Conservation (phyloP, 257 asterid species). For the Nicotiana attenuata region DNA sequence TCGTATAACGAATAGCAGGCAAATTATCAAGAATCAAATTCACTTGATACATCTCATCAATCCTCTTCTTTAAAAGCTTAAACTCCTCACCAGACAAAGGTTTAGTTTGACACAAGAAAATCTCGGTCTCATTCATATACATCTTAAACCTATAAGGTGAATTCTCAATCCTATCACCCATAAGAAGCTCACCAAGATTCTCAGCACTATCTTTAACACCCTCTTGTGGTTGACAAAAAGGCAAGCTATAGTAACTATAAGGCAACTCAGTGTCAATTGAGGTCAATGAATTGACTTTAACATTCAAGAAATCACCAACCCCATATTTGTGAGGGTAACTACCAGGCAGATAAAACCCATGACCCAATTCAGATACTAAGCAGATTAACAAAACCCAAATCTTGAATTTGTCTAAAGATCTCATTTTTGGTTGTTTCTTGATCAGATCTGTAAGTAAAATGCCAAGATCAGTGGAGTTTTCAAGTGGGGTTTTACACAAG, state of each 20-base stretch:
- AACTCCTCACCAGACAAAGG: constrained; percentile 64
- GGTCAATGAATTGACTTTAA: constrained; percentile 83
- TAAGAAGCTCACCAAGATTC: constrained; percentile 86
- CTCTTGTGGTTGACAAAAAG: constrained; percentile 65
- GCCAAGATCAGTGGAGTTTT: constrained; percentile 19
- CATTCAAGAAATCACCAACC: constrained; percentile 61
- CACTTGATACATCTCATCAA: constrained; percentile 86
- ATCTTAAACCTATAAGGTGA: constrained; percentile 85
- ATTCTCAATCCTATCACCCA: constrained; percentile 93
- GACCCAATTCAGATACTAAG: constrained; percentile 38
- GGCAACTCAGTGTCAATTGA: constrained; percentile 89
- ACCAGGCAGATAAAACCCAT: constrained; percentile 84
- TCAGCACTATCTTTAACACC: constrained; percentile 87
- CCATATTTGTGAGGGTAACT: constrained; percentile 81
- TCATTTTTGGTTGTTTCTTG: constrained; percentile 45
- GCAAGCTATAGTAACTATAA: constrained; percentile 73
- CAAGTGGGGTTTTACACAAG: not conserved
- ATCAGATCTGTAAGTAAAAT: constrained; percentile 36
- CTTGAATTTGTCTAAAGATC: constrained; percentile 39
- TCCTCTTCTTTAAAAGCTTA: constrained; percentile 71
- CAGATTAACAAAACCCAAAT: constrained; percentile 53
- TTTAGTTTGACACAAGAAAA: constrained; percentile 65
- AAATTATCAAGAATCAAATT: constrained; percentile 75
- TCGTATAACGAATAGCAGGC: constrained; percentile 76
- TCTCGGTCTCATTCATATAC: constrained; percentile 60